Evolutionary conservation across 768 basidiomycete species (phyloP).

Genomic region (Dacryopinax primogenitus): DNA sequence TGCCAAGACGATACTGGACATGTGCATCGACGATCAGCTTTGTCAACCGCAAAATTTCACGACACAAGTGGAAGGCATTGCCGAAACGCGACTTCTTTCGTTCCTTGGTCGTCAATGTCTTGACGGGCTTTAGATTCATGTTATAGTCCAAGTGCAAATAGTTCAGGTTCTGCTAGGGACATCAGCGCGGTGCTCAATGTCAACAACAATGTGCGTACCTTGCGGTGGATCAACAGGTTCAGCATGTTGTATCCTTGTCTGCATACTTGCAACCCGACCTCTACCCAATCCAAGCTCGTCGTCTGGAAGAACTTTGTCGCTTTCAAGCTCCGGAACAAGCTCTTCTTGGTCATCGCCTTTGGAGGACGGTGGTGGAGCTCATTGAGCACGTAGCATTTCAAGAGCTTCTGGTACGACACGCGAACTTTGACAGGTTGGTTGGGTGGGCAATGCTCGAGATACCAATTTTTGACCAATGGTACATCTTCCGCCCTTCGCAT

Average conservation of each 20-base stretch:
- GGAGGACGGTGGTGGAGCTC: slow-evolving; percentile 78
- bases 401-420: slow-evolving; percentile 95
- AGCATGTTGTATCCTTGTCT: slow-evolving; percentile 99
- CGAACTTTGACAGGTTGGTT: slow-evolving; percentile 94
- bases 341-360: slow-evolving; percentile 97
- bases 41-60: slow-evolving; percentile 93
- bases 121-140: slow-evolving; percentile 90
- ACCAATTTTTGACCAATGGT: slow-evolving; percentile 96
- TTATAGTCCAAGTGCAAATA: slow-evolving; percentile 96
- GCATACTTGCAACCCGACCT: slow-evolving; percentile 96
- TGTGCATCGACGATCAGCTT: slow-evolving; percentile 98
- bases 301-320: slow-evolving; percentile 99
- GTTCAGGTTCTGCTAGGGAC: slow-evolving; percentile 54
- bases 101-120: slow-evolving; percentile 96
- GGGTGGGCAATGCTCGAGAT: slow-evolving; percentile 94
- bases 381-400: slow-evolving; percentile 92
- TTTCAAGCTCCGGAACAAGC: slow-evolving; percentile 87
- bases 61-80: slow-evolving; percentile 96
- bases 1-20: slow-evolving; percentile 95
- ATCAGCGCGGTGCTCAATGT: neutral
- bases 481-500: slow-evolving; percentile 92
- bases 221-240: slow-evolving; percentile 95
- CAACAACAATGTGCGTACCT: slow-evolving; percentile 37
- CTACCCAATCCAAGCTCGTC: slow-evolving; percentile 96
- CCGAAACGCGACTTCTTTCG: slow-evolving; percentile 99